phyloP scores from a whole-genome alignment of 2,329 filamentous ascomycete species.

The Trichoderma lentiforme region DNA sequence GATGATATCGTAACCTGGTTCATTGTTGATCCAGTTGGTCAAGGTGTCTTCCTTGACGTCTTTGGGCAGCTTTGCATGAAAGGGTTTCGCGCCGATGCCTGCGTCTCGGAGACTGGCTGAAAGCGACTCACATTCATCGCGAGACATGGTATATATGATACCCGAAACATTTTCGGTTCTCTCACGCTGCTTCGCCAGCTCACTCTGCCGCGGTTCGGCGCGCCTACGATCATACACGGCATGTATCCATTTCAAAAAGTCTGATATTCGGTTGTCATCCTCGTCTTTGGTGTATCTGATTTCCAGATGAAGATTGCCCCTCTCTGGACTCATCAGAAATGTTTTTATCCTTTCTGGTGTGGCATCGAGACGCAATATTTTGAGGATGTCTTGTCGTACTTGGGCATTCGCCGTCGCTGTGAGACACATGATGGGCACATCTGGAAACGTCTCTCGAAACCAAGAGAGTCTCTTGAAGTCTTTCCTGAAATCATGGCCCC shows the following conservation, averaged over 20 bases:
- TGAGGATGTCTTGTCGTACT: slow-evolving; percentile 80
- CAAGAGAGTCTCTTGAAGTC: slow-evolving; percentile 84
- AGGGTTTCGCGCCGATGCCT: slow-evolving; percentile 69
- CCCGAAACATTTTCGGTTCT: slow-evolving; percentile 65
- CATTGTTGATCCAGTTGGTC: slow-evolving; percentile 67
- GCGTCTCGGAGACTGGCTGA: slow-evolving; percentile 62
- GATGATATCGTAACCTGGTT: slow-evolving; percentile 80
- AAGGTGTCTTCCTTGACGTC: slow-evolving; percentile 69
- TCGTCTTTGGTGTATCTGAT: slow-evolving; percentile 78
- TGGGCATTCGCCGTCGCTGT: slow-evolving; percentile 84
- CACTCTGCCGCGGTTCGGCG: slow-evolving; percentile 54
- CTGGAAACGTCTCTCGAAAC: slow-evolving; percentile 77
- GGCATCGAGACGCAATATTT: slow-evolving; percentile 65
- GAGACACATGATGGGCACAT: slow-evolving; percentile 86
- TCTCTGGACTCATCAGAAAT: slow-evolving; percentile 80
- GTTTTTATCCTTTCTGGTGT: slow-evolving; percentile 58
- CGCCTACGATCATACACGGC: slow-evolving; percentile 67
- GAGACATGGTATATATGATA: slow-evolving; percentile 75
- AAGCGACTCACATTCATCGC: slow-evolving; percentile 70
- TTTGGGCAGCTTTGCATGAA: slow-evolving; percentile 67
- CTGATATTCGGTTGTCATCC: slow-evolving; percentile 65
- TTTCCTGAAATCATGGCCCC: slow-evolving; percentile 95
- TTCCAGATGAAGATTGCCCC: slow-evolving; percentile 87
- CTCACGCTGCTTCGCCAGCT: slow-evolving; percentile 53
- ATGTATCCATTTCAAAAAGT: slow-evolving; percentile 75